These are phyloP conservation scores for Aplosporella prunicola DNA, from an alignment of 2,329 filamentous ascomycete genomes.

Conservation along the genomic window DNA sequence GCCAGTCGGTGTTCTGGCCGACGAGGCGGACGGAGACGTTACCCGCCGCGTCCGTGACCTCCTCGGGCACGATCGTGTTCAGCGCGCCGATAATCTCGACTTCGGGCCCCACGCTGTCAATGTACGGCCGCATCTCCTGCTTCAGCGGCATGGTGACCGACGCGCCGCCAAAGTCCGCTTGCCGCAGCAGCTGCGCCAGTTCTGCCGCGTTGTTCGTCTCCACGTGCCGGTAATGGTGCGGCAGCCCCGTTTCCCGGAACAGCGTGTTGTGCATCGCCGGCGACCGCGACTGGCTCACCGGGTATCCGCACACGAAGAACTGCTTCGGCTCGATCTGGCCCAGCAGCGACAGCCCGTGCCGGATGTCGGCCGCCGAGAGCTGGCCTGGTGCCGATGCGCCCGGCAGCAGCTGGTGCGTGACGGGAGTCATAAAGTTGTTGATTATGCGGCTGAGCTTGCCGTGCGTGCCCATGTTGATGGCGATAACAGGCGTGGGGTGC, in stretches of 20 bases:
- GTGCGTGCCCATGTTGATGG: slow-evolving; percentile 84
- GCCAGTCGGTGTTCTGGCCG: slow-evolving; percentile 94
- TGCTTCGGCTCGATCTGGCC: slow-evolving; percentile 66
- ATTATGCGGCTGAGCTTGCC: slow-evolving; percentile 86
- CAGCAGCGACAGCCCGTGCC: slow-evolving; percentile 64
- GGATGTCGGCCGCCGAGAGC: slow-evolving; percentile 81
- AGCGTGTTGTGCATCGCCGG: slow-evolving; percentile 84
- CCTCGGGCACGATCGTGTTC: slow-evolving; percentile 74
- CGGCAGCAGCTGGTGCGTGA: slow-evolving; percentile 80
- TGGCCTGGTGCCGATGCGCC: slow-evolving; percentile 93
- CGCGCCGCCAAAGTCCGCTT: slow-evolving; percentile 75
- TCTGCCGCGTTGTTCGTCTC: slow-evolving; percentile 60
- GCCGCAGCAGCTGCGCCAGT: slow-evolving; percentile 56
- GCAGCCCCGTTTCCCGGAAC: slow-evolving; percentile 67
- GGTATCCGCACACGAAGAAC: slow-evolving; percentile 83
- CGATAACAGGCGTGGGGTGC: slow-evolving; percentile 77
- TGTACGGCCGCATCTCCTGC: slow-evolving; percentile 68
- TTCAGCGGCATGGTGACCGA: slow-evolving; percentile 96
- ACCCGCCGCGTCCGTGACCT: slow-evolving; percentile 28
- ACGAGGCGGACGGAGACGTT: slow-evolving; percentile 46
- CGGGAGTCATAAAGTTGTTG: slow-evolving; percentile 89
- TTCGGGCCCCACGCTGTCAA: slow-evolving; percentile 72
- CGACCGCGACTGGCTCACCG: slow-evolving; percentile 72
- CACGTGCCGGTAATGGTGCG: slow-evolving; percentile 66
- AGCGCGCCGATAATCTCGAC: slow-evolving; percentile 81